phyloP scores from a whole-genome alignment of 1,139 yeast genomes.

The Casaregolazyma lundiana region DNA sequence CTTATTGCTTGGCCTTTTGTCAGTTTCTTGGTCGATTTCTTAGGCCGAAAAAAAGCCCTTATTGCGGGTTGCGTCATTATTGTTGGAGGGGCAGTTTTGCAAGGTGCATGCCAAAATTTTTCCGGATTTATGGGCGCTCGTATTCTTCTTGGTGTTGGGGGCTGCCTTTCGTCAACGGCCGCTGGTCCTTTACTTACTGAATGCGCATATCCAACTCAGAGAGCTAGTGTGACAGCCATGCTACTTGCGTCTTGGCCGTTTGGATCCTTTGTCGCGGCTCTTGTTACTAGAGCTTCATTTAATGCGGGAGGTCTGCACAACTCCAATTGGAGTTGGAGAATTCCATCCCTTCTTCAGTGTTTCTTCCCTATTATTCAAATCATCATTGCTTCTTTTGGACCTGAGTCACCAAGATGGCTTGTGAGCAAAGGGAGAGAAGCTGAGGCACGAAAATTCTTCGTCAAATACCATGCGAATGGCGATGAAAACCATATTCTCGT shows the following conservation, averaged over 20 bases:
- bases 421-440: conserved; percentile 48
- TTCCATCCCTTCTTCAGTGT: conserved; percentile 10
- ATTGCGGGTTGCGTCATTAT: conserved; percentile 11
- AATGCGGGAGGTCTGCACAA: conserved; percentile 45
- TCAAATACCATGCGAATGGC: conserved; percentile 27
- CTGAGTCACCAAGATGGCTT: conserved; percentile 73
- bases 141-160: conserved; percentile 19
- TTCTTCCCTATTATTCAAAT: too few relatives aligned
- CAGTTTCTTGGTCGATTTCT: conserved; percentile 9
- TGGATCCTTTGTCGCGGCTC: conserved; percentile 53
- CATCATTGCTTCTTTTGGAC: too few relatives aligned
- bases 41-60: conserved; percentile 11
- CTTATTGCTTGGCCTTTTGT: conserved; percentile 15
- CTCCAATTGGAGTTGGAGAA: conserved; percentile 41
- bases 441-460: conserved; percentile 41
- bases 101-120: conserved; percentile 13
- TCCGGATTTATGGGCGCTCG: conserved; percentile 36
- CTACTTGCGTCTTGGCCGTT: conserved; percentile 50
- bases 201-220: conserved; percentile 38
- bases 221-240: conserved; percentile 43
- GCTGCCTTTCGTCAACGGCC: conserved; percentile 20
- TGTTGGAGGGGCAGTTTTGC: conserved; percentile 14
- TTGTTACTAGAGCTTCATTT: conserved; percentile 37
- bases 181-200: conserved; percentile 35
- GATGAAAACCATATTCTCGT: conserved; percentile 21